Evolutionary conservation across 345 rosid species (phyloP), one percentile per base, ranked within the genome.

Genomic region (Dimocarpus longan): DNA sequence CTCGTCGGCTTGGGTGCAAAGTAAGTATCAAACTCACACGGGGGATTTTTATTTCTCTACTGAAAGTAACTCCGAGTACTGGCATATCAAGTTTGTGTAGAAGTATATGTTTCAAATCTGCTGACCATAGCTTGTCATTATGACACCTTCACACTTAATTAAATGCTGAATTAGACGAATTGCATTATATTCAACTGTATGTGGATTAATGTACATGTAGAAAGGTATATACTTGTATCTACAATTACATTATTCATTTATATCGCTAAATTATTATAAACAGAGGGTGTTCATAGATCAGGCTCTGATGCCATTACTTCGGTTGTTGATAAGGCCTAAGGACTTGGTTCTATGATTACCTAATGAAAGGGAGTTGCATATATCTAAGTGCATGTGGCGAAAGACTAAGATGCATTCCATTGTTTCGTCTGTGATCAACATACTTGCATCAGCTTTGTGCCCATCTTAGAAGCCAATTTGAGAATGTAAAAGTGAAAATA

Each of bases 1-100:
- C 93, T 93, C 74, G 79, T 90, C 73, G 87, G 89, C 87, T 80
- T 91, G 80, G 98, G 98, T 70, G 98, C 98, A 62, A 89, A 90
- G 98, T 93, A 86, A 92, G 97, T 83, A 57, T 66, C 19, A 15
- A 70, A 16, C 32, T 46, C 48, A 11, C 44, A 6, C 10, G 0
- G 4, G 12, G 1, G 40, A 19, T 56, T 56, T 21, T 32, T 60
- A 1, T 60, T 22, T 12, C 22, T 19, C 8, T 67, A 46, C 12
- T 1, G 48, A 70, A 50, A 12, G 4, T 70, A 21, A 5, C 37
- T 70, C 16, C 46, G 39, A 19, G 40, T 16, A 0, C 21, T 57
- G 19, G 22, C 21, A 70, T 46, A 15, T 8, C 5, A 70, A 16
- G 28, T 70, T 48, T 9, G 26, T 50, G 5, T 48, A 5, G 7